Percentiles rank a stretch among this genome's conserved stretches.
phyloP scores from a whole-genome alignment of 345 rosid genomes.

The Combretum micranthum region DNA sequence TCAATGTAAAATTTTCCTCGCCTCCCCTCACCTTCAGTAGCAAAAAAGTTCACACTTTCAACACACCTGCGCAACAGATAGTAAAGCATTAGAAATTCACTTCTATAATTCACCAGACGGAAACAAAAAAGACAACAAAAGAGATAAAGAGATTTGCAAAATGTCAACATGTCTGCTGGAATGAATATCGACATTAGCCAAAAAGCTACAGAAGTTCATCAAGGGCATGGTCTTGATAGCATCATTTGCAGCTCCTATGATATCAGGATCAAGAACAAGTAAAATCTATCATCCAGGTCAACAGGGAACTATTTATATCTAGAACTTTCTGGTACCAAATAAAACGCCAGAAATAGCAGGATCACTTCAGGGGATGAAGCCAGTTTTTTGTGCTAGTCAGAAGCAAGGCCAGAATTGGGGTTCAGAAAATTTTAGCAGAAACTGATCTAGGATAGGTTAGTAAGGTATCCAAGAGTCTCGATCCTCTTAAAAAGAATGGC shows the following conservation, averaged over 20 bases:
- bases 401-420: too few relatives aligned
- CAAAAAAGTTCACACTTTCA: constrained; percentile 13
- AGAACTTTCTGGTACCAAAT: too few relatives aligned
- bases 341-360: too few relatives aligned
- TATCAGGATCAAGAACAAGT: constrained; percentile 39
- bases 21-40: constrained; percentile 48
- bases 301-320: constrained; percentile 20
- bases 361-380: too few relatives aligned
- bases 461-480: too few relatives aligned
- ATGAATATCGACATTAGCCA: constrained; percentile 32
- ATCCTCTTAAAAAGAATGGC: too few relatives aligned
- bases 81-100: not conserved
- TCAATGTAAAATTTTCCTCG: constrained; percentile 40
- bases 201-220: constrained; percentile 52
- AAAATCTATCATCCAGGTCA: constrained; percentile 30
- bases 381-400: too few relatives aligned
- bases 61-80: not conserved
- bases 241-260: constrained; percentile 61
- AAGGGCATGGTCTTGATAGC: constrained; percentile 50
- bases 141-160: too few relatives aligned
- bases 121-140: too few relatives aligned
- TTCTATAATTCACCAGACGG: not conserved
- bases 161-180: not conserved
- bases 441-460: too few relatives aligned
- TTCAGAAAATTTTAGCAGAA: too few relatives aligned